Conservation (phyloP, 2,329 filamentous ascomycete species). For the Diaporthe capsici region DNA sequence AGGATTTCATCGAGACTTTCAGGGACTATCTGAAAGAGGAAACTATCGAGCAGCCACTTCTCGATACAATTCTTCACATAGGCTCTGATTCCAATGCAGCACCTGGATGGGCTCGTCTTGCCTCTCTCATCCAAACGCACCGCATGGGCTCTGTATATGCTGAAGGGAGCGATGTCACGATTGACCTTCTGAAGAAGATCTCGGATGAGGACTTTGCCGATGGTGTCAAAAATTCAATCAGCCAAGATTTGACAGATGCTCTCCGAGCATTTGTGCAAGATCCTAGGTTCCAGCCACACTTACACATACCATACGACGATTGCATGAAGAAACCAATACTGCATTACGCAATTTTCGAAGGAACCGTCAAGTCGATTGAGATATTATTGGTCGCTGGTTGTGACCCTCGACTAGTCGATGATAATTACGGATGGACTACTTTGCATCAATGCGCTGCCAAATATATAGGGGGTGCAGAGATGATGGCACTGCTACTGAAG, state of each 20-base stretch:
- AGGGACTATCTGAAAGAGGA: rapidly evolving
- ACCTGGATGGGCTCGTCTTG: background rate
- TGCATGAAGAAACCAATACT: rapidly evolving
- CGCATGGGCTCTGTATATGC: background rate
- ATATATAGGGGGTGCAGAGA: background rate
- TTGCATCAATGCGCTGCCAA: background rate
- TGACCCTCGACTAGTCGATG: background rate
- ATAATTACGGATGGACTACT: background rate
- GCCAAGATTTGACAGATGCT: background rate
- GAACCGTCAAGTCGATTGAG: rapidly evolving
- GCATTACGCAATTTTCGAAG: background rate
- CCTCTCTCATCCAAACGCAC: background rate
- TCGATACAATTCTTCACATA: background rate
- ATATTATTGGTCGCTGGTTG: background rate
- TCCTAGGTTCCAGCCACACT: background rate
- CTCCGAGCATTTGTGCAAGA: background rate
- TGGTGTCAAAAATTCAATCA: background rate
- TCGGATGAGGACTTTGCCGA: background rate
- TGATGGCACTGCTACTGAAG: rapidly evolving
- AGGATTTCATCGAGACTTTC: background rate
- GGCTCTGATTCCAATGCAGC: background rate
- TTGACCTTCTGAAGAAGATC: rapidly evolving
- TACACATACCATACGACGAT: rapidly evolving
- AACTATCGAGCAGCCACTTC: rapidly evolving
- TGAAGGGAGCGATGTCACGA: rapidly evolving